Percentiles rank a stretch among this genome's conserved stretches.
These are phyloP conservation scores for Clarireedia hainanense DNA, from an alignment of 2,329 filamentous ascomycete genomes.

Conservation along the genomic window DNA sequence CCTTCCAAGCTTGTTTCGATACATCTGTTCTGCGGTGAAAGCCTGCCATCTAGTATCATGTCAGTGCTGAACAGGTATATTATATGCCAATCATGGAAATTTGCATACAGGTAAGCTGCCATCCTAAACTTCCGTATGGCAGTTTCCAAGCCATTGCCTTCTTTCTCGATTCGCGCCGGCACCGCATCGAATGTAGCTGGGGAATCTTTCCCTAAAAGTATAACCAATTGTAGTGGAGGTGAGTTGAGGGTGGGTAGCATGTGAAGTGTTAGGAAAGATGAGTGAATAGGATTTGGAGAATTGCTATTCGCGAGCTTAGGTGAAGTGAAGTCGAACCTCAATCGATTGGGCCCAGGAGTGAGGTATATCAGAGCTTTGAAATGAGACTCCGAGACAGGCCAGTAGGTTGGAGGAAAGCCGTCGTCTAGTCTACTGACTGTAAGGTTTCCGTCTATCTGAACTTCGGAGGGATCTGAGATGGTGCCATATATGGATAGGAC, in stretches of 20 bases:
- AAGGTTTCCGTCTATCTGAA: conserved; percentile 68
- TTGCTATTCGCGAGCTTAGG: conserved; percentile 68
- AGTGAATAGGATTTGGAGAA: conserved; percentile 62
- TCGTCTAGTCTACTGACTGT: conserved; percentile 79
- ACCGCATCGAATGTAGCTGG: conserved; percentile 76
- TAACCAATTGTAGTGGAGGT: conserved; percentile 82
- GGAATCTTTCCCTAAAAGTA: conserved; percentile 83
- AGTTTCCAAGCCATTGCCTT: conserved; percentile 73
- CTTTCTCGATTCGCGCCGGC: conserved; percentile 65
- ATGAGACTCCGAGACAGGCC: conserved; percentile 82
- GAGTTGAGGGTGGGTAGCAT: conserved; percentile 72
- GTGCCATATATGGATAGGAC: conserved; percentile 74
- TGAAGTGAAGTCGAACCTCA: conserved; percentile 82
- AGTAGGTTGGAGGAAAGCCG: conserved; percentile 70
- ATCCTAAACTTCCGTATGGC: conserved; percentile 89
- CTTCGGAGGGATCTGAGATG: conserved; percentile 63
- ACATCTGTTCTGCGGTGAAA: conserved; percentile 96
- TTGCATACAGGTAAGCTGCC: conserved; percentile 65
- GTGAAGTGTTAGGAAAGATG: conserved; percentile 73
- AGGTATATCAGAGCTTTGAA: conserved; percentile 91
- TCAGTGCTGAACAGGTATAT: neutral
- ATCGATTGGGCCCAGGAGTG: conserved; percentile 79
- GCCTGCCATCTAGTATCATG: conserved; percentile 62
- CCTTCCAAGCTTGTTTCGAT: conserved; percentile 75
- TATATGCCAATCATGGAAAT: neutral